A percentile compares a stretch with the other conserved stretches of the same genome.
Evolutionary conservation across 1,139 yeast genomes (phyloP).

Genomic region (Debaryomyces sp.): DNA sequence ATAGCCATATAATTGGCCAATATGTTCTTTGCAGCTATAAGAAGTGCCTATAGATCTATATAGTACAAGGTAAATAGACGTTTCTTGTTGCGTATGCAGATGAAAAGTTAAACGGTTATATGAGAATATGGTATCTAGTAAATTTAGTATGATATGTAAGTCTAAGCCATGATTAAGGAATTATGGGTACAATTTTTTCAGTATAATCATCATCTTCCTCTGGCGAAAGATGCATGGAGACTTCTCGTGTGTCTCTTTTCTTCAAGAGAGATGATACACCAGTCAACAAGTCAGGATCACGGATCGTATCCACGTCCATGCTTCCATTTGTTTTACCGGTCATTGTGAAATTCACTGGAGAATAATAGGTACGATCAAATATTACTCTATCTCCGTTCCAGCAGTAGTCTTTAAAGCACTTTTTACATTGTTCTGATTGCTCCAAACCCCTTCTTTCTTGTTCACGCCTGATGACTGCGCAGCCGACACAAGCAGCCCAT

Average conservation of each 20-base stretch:
- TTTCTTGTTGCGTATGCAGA: not conserved
- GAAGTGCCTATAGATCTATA: not conserved
- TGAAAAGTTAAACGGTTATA: not conserved
- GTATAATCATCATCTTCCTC: not conserved
- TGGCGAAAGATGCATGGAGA: not conserved
- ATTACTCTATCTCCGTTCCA: constrained; percentile 37
- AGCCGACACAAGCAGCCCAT: constrained; percentile 45
- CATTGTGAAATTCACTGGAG: constrained; percentile 32
- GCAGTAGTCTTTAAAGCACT: constrained; percentile 43
- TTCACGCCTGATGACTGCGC: constrained; percentile 47
- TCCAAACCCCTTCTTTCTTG: constrained; percentile 43
- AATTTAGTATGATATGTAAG: not conserved
- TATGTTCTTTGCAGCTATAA: not conserved
- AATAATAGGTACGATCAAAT: constrained; percentile 13
- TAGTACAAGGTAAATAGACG: not conserved
- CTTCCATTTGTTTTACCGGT: constrained; percentile 28
- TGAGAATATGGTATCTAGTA: not conserved
- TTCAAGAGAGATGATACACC: constrained; percentile 2
- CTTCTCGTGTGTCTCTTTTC: not conserved
- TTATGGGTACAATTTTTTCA: constrained; percentile 1
- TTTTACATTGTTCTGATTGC: constrained; percentile 41
- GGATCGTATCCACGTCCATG: constrained; percentile 1
- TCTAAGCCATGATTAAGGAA: not conserved
- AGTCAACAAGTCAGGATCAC: not conserved
- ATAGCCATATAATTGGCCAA: not conserved